Percentiles rank a stretch among this genome's conserved stretches.
Evolutionary conservation across 2,329 filamentous ascomycete species (phyloP).

Genomic region (Diaporthe sp.): DNA sequence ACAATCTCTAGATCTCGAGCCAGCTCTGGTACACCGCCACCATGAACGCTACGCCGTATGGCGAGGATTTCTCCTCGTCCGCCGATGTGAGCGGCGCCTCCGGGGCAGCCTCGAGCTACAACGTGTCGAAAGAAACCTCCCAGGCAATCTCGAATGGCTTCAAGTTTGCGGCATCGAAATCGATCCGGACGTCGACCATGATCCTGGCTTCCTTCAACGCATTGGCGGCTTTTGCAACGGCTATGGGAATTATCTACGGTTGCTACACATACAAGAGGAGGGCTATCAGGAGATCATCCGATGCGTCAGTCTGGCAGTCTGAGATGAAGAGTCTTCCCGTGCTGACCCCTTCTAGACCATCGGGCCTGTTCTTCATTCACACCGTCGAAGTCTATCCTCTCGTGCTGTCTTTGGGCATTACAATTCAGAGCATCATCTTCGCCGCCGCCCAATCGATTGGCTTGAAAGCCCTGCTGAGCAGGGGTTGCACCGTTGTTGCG

Average conservation of each 20-base stretch:
- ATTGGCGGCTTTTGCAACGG: constrained; percentile 69
- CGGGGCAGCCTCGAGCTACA: constrained; percentile 47
- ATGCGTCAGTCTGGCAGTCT: constrained; percentile 31
- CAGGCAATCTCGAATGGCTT: constrained; percentile 63
- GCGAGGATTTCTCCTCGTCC: constrained; percentile 26
- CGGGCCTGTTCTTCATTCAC: constrained; percentile 60
- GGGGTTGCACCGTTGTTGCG: constrained; percentile 67
- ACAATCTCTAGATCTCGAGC: constrained; percentile 40
- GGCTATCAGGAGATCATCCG: constrained; percentile 55
- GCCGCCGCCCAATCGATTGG: constrained; percentile 70
- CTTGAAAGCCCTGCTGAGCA: constrained; percentile 63
- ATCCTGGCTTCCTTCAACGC: constrained; percentile 74
- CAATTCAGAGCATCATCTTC: constrained; percentile 71
- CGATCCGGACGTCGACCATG: constrained; percentile 72
- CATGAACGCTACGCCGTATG: constrained; percentile 29
- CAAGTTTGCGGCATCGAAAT: constrained; percentile 67
- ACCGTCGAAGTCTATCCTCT: constrained; percentile 68
- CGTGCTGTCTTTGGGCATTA: constrained; percentile 69
- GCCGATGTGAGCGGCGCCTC: constrained; percentile 25
- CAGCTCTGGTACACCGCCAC: constrained; percentile 31
- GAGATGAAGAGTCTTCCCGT: neutral
- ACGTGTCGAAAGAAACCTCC: constrained; percentile 56
- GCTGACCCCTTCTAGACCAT: constrained; percentile 49
- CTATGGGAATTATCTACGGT: constrained; percentile 70
- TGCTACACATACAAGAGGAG: constrained; percentile 63